These are phyloP conservation scores for Acanthochlamys bracteata DNA, from an alignment of 106 monocot genomes.

Conservation along the genomic window DNA sequence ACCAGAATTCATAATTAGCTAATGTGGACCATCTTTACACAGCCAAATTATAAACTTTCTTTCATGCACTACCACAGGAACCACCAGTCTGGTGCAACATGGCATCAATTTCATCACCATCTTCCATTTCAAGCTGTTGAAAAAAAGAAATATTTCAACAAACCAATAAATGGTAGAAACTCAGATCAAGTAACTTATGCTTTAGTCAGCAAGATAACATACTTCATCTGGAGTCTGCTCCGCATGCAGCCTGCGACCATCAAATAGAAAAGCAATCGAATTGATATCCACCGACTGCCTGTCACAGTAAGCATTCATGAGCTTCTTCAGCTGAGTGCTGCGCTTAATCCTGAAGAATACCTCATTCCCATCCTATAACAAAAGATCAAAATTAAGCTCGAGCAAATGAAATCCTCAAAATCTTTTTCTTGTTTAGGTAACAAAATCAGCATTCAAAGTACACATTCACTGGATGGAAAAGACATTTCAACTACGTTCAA, in stretches of 20 bases:
- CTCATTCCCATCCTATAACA: conserved; percentile 29
- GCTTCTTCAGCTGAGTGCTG: conserved; percentile 37
- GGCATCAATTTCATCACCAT: conserved; percentile 33
- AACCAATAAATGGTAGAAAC: background rate
- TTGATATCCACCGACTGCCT: conserved; percentile 4
- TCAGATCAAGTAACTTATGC: too few relatives aligned
- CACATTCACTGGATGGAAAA: too few relatives aligned
- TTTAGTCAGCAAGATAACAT: background rate
- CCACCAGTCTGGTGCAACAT: conserved; percentile 33
- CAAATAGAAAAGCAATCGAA: conserved; percentile 55
- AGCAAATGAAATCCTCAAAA: background rate
- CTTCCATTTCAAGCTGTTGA: conserved; percentile 27
- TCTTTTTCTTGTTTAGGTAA: too few relatives aligned
- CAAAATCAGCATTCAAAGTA: too few relatives aligned
- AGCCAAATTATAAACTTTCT: too few relatives aligned
- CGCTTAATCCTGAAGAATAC: conserved; percentile 62
- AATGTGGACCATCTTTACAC: too few relatives aligned
- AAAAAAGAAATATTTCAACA: background rate
- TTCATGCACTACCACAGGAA: background rate
- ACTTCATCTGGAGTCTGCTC: conserved; percentile 53
- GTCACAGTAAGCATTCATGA: conserved; percentile 37
- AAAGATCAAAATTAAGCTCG: background rate
- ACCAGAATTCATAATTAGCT: too few relatives aligned
- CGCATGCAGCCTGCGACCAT: conserved; percentile 37
- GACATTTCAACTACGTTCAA: too few relatives aligned